Evolutionary conservation across 805 yeast species (phyloP).

Genomic region (Ogataea nonfermentans): DNA sequence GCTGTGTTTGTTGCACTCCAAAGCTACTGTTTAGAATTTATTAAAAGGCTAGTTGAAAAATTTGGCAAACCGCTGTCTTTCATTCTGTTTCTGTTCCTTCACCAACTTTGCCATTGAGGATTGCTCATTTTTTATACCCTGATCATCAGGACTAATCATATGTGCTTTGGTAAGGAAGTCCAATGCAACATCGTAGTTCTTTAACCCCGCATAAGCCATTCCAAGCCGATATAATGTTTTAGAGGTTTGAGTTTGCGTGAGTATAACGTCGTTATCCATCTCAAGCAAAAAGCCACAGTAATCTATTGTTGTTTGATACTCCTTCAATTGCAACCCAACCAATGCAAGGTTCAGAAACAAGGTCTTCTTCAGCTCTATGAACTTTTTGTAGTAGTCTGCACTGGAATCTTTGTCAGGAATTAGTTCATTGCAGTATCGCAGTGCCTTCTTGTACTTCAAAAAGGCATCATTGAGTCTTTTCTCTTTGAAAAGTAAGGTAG

Average conservation of each 20-base stretch:
- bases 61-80: constrained; percentile 57
- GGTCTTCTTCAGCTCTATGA: constrained; percentile 48
- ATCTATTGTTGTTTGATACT: constrained; percentile 49
- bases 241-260: constrained; percentile 26
- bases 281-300: constrained; percentile 60
- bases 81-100: constrained; percentile 45
- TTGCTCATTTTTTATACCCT: constrained; percentile 45
- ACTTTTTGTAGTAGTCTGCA: constrained; percentile 48
- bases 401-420: constrained; percentile 69
- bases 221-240: constrained; percentile 32
- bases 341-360: constrained; percentile 59
- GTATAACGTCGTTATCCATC: constrained; percentile 32
- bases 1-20: constrained; percentile 2
- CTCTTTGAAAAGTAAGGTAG: constrained; percentile 54
- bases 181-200: constrained; percentile 49
- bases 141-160: constrained; percentile 45
- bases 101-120: constrained; percentile 39
- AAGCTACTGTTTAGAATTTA: background rate
- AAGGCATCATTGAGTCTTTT: constrained; percentile 51
- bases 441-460: constrained; percentile 62
- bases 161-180: constrained; percentile 45
- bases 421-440: constrained; percentile 68
- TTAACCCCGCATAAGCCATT: constrained; percentile 37
- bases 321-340: constrained; percentile 46
- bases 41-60: constrained; percentile 44